Evolutionary conservation across 2,329 filamentous ascomycete species (phyloP).

Genomic region (Torrubiellomyces zombiae): DNA sequence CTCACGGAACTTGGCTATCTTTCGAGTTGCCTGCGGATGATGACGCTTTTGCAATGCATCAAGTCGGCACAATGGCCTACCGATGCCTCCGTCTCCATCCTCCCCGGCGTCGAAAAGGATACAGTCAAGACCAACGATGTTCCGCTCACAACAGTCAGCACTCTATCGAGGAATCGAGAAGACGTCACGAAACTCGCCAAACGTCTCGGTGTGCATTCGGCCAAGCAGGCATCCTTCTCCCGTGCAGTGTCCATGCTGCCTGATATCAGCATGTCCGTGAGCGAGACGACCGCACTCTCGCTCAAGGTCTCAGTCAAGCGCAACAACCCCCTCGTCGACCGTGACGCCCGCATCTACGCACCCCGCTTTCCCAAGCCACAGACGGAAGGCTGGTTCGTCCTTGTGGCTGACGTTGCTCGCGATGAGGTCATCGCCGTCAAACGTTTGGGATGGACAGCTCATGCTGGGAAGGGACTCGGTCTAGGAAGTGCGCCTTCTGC

Average conservation of each 20-base stretch:
- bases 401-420: constrained; percentile 48
- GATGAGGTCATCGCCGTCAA: constrained; percentile 80
- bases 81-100: constrained; percentile 61
- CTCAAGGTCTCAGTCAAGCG: constrained; percentile 49
- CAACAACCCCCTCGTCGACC: constrained; percentile 45
- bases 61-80: constrained; percentile 86
- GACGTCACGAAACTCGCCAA: constrained; percentile 28
- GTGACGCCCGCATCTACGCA: constrained; percentile 63
- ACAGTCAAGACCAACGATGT: constrained; percentile 23
- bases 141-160: constrained; percentile 25
- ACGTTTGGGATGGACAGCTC: constrained; percentile 54
- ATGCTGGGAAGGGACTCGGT: constrained; percentile 14
- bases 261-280: constrained; percentile 44
- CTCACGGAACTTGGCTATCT: constrained; percentile 77
- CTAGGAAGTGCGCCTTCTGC: constrained; percentile 32
- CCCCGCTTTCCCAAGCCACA: constrained; percentile 88
- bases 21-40: constrained; percentile 64
- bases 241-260: constrained; percentile 54
- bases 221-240: constrained; percentile 28
- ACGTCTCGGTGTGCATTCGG: constrained; percentile 30
- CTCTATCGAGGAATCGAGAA: constrained; percentile 13
- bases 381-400: constrained; percentile 80
- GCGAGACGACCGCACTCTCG: constrained; percentile 42
- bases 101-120: constrained; percentile 50
- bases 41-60: constrained; percentile 74